Base-by-base conservation (phyloP, 2,329 filamentous ascomycete genomes). In the Kalmusia sp. region DNA sequence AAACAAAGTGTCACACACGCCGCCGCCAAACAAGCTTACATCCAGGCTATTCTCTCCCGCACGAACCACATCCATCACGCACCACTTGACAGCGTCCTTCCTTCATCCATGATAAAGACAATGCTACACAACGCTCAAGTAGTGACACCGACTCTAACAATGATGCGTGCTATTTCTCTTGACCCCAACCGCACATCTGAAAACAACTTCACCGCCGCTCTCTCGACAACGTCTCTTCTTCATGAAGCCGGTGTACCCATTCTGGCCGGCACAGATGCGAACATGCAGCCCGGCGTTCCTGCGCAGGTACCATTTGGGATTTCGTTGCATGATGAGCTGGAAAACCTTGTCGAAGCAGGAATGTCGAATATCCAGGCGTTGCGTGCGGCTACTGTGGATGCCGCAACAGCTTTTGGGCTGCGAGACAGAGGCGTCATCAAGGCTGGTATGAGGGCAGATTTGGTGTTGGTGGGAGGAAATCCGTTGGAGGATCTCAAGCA, bases 201-300 rank as follows among this genome's bases (percentile, higher is more conserved):
- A 17, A 34, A 3, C 15, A 43, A 45, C 33, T 49, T 28, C 38
- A 49, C 34, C 12, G 31, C 43, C 35, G 41, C 50, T 4, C 25
- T 37, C 9, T 12, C 19, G 7, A 48, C 43, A 11, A 51, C 52
- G 15, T 25, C 38, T 15, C 24, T 31, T 21, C 55, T 69, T 19
- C 60, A 64, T 31, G 51, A 58, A 24, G 58, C 55, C 15, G 65
- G 65, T 7, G 58, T 69, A 27, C 61, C 66, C 35, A 53, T 70
- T 28, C 58, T 71, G 33, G 67, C 65, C 7, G 67, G 67, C 14
- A 71, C 67, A 21, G 69, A 72, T 47, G 57, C 63, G 4, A 62
- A 67, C 6, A 49, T 57, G 11, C 59, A 59, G 4, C 38, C 64
- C 14, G 58, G 61, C 27, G 62, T 63, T 6, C 59, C 55, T 14